Conservation (phyloP, 179 eudicot species). For the Spergularia azorica region DNA sequence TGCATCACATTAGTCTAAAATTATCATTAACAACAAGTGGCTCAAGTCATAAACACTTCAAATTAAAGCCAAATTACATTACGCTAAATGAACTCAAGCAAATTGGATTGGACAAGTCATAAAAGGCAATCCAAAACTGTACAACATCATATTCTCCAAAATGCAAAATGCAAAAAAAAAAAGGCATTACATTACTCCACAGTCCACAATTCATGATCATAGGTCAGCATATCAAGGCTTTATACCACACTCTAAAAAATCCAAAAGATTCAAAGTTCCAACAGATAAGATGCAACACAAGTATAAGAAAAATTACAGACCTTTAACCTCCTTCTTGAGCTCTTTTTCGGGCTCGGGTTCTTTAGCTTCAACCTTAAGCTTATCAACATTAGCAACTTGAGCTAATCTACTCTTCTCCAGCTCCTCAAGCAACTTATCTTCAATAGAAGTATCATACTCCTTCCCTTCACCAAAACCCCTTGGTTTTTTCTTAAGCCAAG, state of each 20-base stretch:
- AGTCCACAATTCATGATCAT: neutral
- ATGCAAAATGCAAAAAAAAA: neutral
- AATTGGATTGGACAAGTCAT: neutral
- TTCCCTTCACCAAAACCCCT: conserved; percentile 88
- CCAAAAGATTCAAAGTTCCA: neutral
- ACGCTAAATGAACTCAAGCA: neutral
- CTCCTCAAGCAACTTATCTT: conserved; percentile 76
- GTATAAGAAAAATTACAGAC: conserved; percentile 22
- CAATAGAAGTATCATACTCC: conserved; percentile 82
- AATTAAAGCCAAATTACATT: neutral
- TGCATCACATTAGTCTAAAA: too few relatives aligned
- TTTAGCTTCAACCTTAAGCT: conserved; percentile 54
- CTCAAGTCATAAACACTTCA: neutral
- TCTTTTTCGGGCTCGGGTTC: conserved; percentile 34
- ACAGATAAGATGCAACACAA: neutral
- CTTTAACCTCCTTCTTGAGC: conserved; percentile 35
- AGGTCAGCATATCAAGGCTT: neutral
- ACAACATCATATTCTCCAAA: neutral
- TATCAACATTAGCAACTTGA: conserved; percentile 64
- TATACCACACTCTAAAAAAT: neutral
- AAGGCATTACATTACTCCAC: conserved; percentile 6
- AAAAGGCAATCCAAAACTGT: neutral
- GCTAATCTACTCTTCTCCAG: conserved; percentile 69
- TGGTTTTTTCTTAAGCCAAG: conserved; percentile 64
- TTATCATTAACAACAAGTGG: too few relatives aligned